phyloP scores from a whole-genome alignment of 805 yeast genomes.

The Nakazawaea wyomingensis region DNA sequence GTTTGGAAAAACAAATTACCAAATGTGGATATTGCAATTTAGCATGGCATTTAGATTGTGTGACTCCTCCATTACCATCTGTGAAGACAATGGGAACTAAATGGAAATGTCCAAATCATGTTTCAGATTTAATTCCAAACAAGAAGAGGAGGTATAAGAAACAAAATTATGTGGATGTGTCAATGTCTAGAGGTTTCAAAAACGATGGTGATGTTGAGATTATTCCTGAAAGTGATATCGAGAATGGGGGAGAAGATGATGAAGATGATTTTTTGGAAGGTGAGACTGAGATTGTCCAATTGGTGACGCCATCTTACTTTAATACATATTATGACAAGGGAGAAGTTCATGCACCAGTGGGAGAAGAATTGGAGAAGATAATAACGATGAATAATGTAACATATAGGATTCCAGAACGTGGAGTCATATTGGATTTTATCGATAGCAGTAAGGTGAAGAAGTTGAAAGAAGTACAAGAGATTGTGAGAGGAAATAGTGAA shows the following conservation, averaged over 20 bases:
- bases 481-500: conserved; percentile 24
- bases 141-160: conserved; percentile 45
- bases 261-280: conserved; percentile 24
- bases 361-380: conserved; percentile 12
- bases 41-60: conserved; percentile 87
- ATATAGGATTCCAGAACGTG: conserved; percentile 62
- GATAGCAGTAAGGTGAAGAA: conserved; percentile 40
- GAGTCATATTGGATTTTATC: conserved; percentile 65
- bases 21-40: conserved; percentile 81
- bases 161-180: conserved; percentile 50
- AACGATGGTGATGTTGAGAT: conserved; percentile 61
- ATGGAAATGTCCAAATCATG: conserved; percentile 93
- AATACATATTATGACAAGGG: conserved; percentile 29
- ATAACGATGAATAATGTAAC: conserved; percentile 38
- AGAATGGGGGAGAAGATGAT: conserved; percentile 34
- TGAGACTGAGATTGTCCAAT: conserved; percentile 15
- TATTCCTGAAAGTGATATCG: conserved; percentile 33
- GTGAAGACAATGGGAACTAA: conserved; percentile 69
- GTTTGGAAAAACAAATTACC: conserved; percentile 53
- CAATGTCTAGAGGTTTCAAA: conserved; percentile 42
- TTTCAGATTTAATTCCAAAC: conserved; percentile 42
- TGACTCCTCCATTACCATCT: conserved; percentile 67
- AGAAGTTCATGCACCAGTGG: conserved; percentile 20
- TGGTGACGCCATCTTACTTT: conserved; percentile 32
- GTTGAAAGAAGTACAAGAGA: conserved; percentile 29